Percentiles rank a stretch among this genome's conserved stretches.
phyloP scores from a whole-genome alignment of 148 eudicot genomes.

The Camellia sinensis region DNA sequence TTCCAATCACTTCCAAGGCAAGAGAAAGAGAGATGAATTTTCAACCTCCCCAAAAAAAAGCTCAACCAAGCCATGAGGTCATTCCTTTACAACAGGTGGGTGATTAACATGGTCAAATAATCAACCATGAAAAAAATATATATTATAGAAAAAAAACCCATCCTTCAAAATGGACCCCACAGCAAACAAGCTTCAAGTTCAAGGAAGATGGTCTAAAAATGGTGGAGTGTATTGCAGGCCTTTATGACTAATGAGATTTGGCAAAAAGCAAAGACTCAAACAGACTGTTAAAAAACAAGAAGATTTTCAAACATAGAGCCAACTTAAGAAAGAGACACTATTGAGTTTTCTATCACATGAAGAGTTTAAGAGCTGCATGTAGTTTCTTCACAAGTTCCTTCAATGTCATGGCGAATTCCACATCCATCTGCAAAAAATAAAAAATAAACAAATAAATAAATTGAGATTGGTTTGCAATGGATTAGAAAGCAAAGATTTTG shows the following conservation, averaged over 20 bases:
- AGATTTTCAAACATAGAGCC: background rate
- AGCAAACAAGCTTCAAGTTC: conserved; percentile 34
- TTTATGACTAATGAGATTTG: conserved; percentile 12
- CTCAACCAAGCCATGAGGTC: conserved; percentile 27
- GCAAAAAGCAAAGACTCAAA: background rate
- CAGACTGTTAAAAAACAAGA: background rate
- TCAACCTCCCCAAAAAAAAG: conserved; percentile 20
- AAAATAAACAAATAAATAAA: no score
- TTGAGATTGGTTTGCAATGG: background rate
- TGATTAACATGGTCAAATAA: conserved; percentile 36
- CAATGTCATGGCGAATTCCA: conserved; percentile 39
- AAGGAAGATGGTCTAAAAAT: conserved; percentile 18
- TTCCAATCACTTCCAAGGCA: conserved; percentile 14
- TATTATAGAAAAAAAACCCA: conserved; percentile 32
- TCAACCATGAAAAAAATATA: conserved; percentile 44
- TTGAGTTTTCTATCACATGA: conserved; percentile 20
- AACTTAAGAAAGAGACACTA: background rate
- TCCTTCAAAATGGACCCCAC: conserved; percentile 52
- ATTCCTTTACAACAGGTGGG: conserved; percentile 45
- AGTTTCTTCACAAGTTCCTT: conserved; percentile 57
- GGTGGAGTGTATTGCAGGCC: conserved; percentile 22
- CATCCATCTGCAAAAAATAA: conserved; percentile 51
- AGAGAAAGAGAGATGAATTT: conserved; percentile 5
- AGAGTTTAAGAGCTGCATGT: conserved; percentile 31
- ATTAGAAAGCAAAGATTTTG: background rate